Conservation (phyloP, 176 grass and related monocot species). For the Elymus sibiricus region DNA sequence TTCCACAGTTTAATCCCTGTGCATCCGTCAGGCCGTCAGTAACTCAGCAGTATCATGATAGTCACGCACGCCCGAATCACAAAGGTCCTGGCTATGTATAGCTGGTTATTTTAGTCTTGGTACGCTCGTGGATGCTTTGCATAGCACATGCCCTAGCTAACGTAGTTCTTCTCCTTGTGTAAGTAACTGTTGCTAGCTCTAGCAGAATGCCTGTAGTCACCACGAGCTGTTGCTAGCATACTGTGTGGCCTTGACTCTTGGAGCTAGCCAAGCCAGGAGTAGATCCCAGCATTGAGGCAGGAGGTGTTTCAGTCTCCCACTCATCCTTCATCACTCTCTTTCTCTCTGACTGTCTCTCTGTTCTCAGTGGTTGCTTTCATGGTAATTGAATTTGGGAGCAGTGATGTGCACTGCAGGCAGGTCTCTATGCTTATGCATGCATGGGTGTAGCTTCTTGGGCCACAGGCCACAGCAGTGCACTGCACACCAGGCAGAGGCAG, state of each 20-base stretch:
- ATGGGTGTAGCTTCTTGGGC: constrained; percentile 25
- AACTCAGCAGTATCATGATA: neutral
- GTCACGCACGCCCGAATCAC: neutral
- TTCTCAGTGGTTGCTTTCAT: constrained; percentile 16
- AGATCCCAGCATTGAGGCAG: neutral
- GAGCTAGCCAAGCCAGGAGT: neutral
- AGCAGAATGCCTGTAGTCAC: neutral
- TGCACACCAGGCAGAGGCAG: too few relatives aligned
- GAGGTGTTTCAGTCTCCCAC: constrained; percentile 29
- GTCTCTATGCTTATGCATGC: neutral
- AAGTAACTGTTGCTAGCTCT: neutral
- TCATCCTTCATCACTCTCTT: neutral
- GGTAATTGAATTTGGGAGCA: neutral
- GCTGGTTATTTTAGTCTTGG: neutral
- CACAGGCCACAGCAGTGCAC: neutral
- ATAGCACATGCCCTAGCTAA: neutral
- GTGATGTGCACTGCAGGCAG: neutral
- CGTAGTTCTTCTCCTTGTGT: neutral
- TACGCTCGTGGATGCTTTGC: neutral
- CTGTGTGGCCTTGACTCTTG: neutral
- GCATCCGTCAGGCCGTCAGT: too few relatives aligned
- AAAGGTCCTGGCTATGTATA: too few relatives aligned
- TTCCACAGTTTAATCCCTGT: neutral
- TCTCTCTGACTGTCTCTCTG: neutral
- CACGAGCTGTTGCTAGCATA: neutral